Conservation (phyloP, 768 basidiomycete species). For the Holtermanniella nyarrowii region DNA sequence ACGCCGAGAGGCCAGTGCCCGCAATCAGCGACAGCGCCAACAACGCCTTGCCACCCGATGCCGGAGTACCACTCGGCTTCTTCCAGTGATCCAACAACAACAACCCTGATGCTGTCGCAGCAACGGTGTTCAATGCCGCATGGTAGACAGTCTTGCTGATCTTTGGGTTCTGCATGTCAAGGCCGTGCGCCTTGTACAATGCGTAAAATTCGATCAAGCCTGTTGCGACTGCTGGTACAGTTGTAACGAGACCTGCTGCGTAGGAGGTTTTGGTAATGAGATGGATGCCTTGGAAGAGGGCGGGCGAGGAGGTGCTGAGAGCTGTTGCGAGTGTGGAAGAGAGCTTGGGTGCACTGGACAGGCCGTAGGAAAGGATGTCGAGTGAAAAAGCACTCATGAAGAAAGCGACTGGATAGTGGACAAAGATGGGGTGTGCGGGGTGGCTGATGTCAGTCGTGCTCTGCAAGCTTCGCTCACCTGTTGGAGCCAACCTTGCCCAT, state of each 20-base stretch:
- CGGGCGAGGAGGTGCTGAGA: neutral
- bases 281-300: slow-evolving; percentile 6
- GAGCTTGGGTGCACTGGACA: neutral
- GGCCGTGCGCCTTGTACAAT: slow-evolving; percentile 16
- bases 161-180: slow-evolving; percentile 27
- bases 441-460: neutral
- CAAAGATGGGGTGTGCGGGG: neutral
- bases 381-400: neutral
- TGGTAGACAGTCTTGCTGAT: slow-evolving; percentile 34
- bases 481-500: neutral
- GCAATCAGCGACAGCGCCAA: neutral
- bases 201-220: slow-evolving; percentile 38
- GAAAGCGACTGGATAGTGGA: neutral
- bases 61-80: neutral
- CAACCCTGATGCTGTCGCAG: slow-evolving; percentile 12
- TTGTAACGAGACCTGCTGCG: slow-evolving; percentile 29
- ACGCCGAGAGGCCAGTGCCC: slow-evolving; percentile 15
- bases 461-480: neutral
- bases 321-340: neutral
- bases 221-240: slow-evolving; percentile 33
- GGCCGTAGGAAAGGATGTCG: neutral
- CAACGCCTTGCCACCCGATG: neutral
- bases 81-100: slow-evolving; percentile 10
- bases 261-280: slow-evolving; percentile 34
- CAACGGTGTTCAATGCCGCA: slow-evolving; percentile 31